These are phyloP conservation scores for Xylariaceae sp. DNA, from an alignment of 2,329 filamentous ascomycete species.

Conservation along the genomic window DNA sequence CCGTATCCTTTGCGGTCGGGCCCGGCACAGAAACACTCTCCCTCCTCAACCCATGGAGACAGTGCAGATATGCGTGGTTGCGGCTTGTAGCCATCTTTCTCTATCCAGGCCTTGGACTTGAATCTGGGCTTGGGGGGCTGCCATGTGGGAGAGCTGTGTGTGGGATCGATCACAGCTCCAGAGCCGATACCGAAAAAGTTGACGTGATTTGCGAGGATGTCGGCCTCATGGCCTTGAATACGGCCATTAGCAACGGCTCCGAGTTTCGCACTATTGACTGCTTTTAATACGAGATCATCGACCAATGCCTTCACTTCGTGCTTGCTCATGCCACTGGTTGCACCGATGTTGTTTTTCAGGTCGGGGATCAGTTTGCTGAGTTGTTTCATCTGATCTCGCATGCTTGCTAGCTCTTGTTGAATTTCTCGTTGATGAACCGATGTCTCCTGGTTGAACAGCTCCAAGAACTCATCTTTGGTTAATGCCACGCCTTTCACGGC, in stretches of 20 bases:
- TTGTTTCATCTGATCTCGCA: constrained; percentile 17
- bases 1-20: constrained; percentile 40
- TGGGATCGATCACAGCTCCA: constrained; percentile 61
- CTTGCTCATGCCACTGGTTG: constrained; percentile 33
- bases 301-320: constrained; percentile 40
- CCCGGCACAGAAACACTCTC: constrained; percentile 82
- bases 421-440: constrained; percentile 26
- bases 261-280: constrained; percentile 43
- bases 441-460: constrained; percentile 31
- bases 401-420: constrained; percentile 14
- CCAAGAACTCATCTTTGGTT: constrained; percentile 31
- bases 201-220: constrained; percentile 49
- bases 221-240: constrained; percentile 42
- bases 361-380: constrained; percentile 29
- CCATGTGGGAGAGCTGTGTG: constrained; percentile 58
- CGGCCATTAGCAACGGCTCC: constrained; percentile 44
- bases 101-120: constrained; percentile 25
- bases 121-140: constrained; percentile 27
- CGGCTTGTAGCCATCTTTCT: constrained; percentile 22
- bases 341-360: constrained; percentile 21
- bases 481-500: constrained; percentile 30
- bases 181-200: constrained; percentile 69
- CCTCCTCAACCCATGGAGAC: constrained; percentile 67
- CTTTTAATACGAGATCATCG: constrained; percentile 39
- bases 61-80: constrained; percentile 55